Evolutionary conservation across 108 stramenopile genomes (phyloP), one percentile per base, ranked within the genome.

Genomic region (Pseudonitzschia pungens): DNA sequence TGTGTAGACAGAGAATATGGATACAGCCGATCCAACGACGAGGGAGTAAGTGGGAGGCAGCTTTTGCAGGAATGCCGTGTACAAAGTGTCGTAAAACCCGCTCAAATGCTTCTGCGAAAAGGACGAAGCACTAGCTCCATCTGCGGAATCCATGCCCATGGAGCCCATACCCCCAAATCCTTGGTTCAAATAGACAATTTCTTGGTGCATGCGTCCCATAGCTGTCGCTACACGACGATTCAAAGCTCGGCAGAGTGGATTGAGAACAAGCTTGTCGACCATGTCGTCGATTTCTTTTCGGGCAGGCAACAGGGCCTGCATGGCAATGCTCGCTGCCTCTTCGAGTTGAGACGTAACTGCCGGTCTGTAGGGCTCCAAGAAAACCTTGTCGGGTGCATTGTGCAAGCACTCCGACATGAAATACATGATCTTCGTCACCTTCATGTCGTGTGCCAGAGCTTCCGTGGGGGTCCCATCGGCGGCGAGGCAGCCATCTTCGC

Each of bases 291-390:
- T 89, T 50, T 87, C 85, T 45, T 88, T 73, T 16, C 90, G 67
- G 22, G 87, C 90, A 45, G 91, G 89, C 24, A 81, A 31, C 12
- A 94, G 82, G 0, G 89, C 90, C 22, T 77, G 68, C 28, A 85
- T 70, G 48, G 90, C 90, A 15, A 92, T 71, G 62, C 77, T 84
- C 4, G 93, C 85, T 62, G 91, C 89, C 74, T 92, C 93, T 65
- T 94, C 93, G 41, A 90, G 86, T 52, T 89, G 89, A 5, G 84
- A 56, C 5, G 89, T 89, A 27, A 85, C 83, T 22, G 93, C 85
- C 15, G 93, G 93, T 24, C 88, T 83, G 69, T 92, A 94, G 26
- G 93, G 93, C n/a, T 81, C 87, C 43, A 94, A 32, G 59, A 92
- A 94, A 14, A 87, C 86, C 68, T 92, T 92, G 43, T 94, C 86